Evolutionary conservation across 768 basidiomycete species (phyloP).

Genomic region (Tulasnella sp.): DNA sequence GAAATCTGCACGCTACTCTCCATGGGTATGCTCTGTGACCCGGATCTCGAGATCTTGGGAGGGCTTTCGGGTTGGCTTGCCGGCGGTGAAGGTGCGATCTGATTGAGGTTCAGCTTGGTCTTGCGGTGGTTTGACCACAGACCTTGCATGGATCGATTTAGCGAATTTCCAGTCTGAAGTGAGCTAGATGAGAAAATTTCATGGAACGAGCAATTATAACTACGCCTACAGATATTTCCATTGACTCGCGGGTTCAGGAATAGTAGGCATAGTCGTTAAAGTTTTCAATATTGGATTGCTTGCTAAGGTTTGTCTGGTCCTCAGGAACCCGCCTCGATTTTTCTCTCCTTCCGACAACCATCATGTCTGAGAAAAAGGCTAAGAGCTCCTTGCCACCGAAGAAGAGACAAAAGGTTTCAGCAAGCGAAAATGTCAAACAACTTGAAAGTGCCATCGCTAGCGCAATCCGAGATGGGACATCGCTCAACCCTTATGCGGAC

Average conservation of each 20-base stretch:
- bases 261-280: background rate
- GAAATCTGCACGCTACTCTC: conserved; percentile 7
- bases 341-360: background rate
- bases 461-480: conserved; percentile 42
- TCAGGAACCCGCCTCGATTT: background rate
- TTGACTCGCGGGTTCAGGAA: background rate
- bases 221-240: background rate
- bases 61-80: conserved; percentile 16
- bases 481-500: conserved; percentile 67
- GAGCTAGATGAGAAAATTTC: too few relatives aligned
- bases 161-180: conserved; percentile 34
- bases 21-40: conserved; percentile 17
- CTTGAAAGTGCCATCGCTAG: conserved; percentile 47
- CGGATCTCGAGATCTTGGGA: conserved; percentile 21
- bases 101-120: conserved; percentile 58
- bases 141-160: conserved; percentile 71
- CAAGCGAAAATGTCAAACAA: conserved; percentile 27
- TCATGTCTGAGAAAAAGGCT: background rate
- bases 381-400: conserved; percentile 11
- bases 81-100: conserved; percentile 21
- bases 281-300: background rate
- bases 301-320: background rate
- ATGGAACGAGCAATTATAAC: background rate
- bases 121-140: conserved; percentile 61
- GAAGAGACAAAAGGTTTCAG: conserved; percentile 19